These are phyloP conservation scores for Prunus campanulata DNA, from an alignment of 306 rosid species.

Conservation along the genomic window DNA sequence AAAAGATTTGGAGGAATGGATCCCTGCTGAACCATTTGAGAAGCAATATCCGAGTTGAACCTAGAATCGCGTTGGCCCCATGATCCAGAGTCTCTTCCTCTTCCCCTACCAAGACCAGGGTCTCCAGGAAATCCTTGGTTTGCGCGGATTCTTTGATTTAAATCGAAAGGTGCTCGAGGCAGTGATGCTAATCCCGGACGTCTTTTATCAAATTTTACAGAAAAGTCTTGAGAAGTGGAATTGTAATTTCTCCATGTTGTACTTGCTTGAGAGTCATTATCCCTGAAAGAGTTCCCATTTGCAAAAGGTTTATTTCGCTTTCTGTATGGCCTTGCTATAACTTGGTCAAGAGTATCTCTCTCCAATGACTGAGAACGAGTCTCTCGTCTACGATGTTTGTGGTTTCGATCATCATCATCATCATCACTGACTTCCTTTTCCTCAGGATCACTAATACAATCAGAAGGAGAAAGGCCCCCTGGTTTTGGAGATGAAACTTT, in stretches of 20 bases:
- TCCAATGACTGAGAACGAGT: slow-evolving; percentile 78
- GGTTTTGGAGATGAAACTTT: slow-evolving; percentile 72
- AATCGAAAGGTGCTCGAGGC: slow-evolving; percentile 59
- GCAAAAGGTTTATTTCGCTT: slow-evolving; percentile 68
- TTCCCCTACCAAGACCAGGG: slow-evolving; percentile 71
- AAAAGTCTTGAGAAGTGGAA: slow-evolving; percentile 39
- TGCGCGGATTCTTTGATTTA: slow-evolving; percentile 60
- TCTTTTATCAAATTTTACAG: slow-evolving; percentile 69
- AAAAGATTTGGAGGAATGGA: slow-evolving; percentile 69
- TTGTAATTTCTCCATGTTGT: slow-evolving; percentile 53
- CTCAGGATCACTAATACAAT: slow-evolving; percentile 74
- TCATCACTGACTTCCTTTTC: slow-evolving; percentile 97
- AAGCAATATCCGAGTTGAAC: slow-evolving; percentile 76
- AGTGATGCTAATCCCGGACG: slow-evolving; percentile 57
- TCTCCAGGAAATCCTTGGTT: slow-evolving; percentile 65
- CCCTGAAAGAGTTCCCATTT: slow-evolving; percentile 71
- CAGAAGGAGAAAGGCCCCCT: slow-evolving; percentile 56
- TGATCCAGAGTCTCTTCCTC: slow-evolving; percentile 83
- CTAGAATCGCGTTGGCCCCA: slow-evolving; percentile 85
- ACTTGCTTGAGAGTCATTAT: slow-evolving; percentile 67
- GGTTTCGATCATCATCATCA: slow-evolving; percentile 95
- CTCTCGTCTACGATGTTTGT: slow-evolving; percentile 81
- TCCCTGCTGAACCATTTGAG: slow-evolving; percentile 84
- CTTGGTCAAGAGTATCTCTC: slow-evolving; percentile 70
- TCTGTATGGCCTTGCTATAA: slow-evolving; percentile 65